Conservation (phyloP, 2,329 filamentous ascomycete species). For the Xylariaceae sp. region DNA sequence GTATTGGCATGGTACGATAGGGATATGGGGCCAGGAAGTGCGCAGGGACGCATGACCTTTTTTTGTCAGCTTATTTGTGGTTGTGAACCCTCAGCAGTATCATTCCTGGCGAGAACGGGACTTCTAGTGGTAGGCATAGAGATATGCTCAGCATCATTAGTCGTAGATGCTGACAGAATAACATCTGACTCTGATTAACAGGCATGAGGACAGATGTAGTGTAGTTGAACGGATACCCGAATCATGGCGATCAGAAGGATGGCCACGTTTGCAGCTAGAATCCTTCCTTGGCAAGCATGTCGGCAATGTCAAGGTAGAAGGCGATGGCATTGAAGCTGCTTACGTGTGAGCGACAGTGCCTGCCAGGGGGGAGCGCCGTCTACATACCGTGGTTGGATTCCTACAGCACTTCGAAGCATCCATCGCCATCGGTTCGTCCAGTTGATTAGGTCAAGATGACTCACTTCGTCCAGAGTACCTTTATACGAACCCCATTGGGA, state of each 20-base stretch:
- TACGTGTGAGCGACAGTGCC: slow-evolving; percentile 9
- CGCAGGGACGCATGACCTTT: too few species aligned
- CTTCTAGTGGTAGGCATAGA: too few species aligned
- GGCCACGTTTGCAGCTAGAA: slow-evolving; percentile 24
- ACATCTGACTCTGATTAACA: not conserved
- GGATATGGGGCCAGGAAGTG: too few species aligned
- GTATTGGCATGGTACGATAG: too few species aligned
- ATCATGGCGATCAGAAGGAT: not conserved
- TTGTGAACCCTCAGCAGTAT: too few species aligned
- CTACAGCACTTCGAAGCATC: slow-evolving; percentile 49
- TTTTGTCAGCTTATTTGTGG: too few species aligned
- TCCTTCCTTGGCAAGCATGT: slow-evolving; percentile 68
- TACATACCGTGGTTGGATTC: slow-evolving; percentile 48
- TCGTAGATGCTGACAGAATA: not conserved
- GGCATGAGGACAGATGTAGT: not conserved
- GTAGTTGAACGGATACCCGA: not conserved
- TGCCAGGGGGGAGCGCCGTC: not conserved
- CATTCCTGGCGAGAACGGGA: too few species aligned
- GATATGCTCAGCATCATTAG: too few species aligned
- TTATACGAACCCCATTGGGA: slow-evolving; percentile 59
- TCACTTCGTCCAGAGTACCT: slow-evolving; percentile 57
- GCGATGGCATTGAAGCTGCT: slow-evolving; percentile 60
- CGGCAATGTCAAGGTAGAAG: slow-evolving; percentile 60
- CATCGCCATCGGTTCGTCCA: slow-evolving; percentile 59
- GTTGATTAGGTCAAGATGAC: slow-evolving; percentile 62